Conservation (phyloP, 306 rosid genomes). For the Prunus mira region DNA sequence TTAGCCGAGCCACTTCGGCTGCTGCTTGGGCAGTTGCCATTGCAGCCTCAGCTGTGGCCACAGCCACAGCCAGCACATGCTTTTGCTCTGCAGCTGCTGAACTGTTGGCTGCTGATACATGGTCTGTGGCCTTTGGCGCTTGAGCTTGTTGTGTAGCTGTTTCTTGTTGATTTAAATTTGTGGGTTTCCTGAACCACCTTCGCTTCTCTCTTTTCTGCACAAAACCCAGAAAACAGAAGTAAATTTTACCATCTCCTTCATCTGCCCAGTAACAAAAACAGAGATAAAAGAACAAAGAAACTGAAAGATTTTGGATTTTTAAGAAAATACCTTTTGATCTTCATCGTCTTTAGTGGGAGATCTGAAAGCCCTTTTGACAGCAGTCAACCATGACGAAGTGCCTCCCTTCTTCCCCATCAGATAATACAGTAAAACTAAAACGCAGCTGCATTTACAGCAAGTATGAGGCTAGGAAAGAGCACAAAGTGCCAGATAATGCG, state of each 20-base stretch:
- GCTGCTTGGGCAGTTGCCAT: constrained; percentile 79
- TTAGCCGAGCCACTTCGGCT: constrained; percentile 58
- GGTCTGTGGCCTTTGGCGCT: constrained; percentile 16
- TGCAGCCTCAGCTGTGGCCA: constrained; percentile 82
- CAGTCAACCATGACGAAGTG: constrained; percentile 77
- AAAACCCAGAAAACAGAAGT: constrained; percentile 1
- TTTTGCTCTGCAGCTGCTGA: constrained; percentile 40
- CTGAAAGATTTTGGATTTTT: not conserved
- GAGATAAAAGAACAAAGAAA: not conserved
- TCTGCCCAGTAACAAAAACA: not conserved
- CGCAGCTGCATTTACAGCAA: constrained; percentile 51
- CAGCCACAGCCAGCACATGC: constrained; percentile 69
- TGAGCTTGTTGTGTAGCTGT: constrained; percentile 32
- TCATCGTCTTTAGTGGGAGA: constrained; percentile 97
- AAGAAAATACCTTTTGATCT: constrained; percentile 53
- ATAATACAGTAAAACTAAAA: constrained; percentile 46
- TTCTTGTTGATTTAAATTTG: constrained; percentile 47
- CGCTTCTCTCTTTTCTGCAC: constrained; percentile 80
- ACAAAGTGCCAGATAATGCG: constrained; percentile 30
- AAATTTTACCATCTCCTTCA: not conserved
- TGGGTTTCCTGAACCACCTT: constrained; percentile 79
- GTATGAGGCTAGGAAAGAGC: constrained; percentile 4
- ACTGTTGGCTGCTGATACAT: constrained; percentile 8
- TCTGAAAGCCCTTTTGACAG: constrained; percentile 98
- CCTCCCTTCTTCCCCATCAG: constrained; percentile 94